These are phyloP conservation scores for Asterophora parasitica DNA, from an alignment of 768 basidiomycete genomes.

Conservation along the genomic window DNA sequence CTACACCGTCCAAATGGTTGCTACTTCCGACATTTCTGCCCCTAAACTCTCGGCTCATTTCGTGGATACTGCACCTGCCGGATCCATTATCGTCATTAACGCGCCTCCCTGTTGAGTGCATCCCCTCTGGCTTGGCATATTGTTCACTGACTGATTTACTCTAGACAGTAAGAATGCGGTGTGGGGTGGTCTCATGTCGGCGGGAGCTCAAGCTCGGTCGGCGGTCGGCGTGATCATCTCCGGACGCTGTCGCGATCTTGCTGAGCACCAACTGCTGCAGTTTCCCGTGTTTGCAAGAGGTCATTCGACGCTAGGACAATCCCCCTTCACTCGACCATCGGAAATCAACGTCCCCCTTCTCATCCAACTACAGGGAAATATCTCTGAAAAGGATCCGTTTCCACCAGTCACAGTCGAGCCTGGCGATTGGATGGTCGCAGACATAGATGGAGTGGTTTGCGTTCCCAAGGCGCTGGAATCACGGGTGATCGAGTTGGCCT, in stretches of 20 bases:
- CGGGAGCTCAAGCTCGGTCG: slow-evolving; percentile 69
- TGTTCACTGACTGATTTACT: slow-evolving; percentile 14
- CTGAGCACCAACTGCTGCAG: slow-evolving; percentile 61
- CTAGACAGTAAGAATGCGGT: slow-evolving; percentile 74
- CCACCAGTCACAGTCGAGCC: slow-evolving; percentile 57
- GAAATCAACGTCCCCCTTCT: slow-evolving; percentile 64
- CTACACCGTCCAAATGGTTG: slow-evolving; percentile 84
- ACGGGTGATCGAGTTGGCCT: slow-evolving; percentile 55
- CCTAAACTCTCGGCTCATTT: slow-evolving; percentile 72
- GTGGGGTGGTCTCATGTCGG: slow-evolving; percentile 92
- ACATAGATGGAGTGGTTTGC: slow-evolving; percentile 86
- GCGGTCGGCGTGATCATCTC: slow-evolving; percentile 77
- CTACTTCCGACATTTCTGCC: slow-evolving; percentile 47
- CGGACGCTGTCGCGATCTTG: slow-evolving; percentile 79
- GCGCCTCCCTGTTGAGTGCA: slow-evolving; percentile 57
- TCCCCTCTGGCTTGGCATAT: slow-evolving; percentile 7
- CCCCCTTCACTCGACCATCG: slow-evolving; percentile 77
- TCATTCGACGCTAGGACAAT: slow-evolving; percentile 82
- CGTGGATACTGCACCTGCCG: slow-evolving; percentile 68
- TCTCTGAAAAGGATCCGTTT: slow-evolving; percentile 36
- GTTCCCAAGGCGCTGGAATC: slow-evolving; percentile 53
- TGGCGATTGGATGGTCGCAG: slow-evolving; percentile 82
- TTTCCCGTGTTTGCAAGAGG: slow-evolving; percentile 84
- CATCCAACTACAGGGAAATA: slow-evolving; percentile 37
- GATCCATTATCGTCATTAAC: slow-evolving; percentile 68